Evolutionary conservation across 176 grass and related monocot species (phyloP), one percentile per base, ranked within the genome.

Genomic region (Panicum miliaceum): DNA sequence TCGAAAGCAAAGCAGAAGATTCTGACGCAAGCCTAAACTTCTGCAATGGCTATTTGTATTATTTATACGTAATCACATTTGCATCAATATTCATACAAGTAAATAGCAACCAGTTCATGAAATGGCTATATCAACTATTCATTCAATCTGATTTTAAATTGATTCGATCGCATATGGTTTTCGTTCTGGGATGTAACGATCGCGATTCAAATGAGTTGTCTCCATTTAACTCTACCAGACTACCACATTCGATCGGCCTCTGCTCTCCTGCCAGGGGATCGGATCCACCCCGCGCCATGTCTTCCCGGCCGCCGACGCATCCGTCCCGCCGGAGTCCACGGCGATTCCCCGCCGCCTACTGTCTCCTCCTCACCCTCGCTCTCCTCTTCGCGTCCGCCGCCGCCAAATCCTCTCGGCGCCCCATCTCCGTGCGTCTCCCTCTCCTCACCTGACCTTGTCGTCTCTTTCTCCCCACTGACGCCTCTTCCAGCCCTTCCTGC

Each of bases 381-480:
- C 38, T 56, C 82, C 54, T 85, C 71, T 26, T 84, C 60, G 27
- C 75, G 18, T 65, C 65, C 60, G 79, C 90, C 75, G 76, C 83
- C 27, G 85, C 88, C 66, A 98, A 95, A 72, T 88, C 90, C 52
- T 95, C 86, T 42, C 82, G 37, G 75, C 92, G 92, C 59, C 78
- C 95, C 43, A 91, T 98, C 58, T 86, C 89, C 7, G 95, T 98
- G 91, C 78, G 78, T 32, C 29, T 32, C 29, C 29, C 29, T 58
- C 13, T 38, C 42, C 29, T 43, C 38, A 41, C 35, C 29, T 3
- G 42, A 16, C 10, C 11, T 68, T 40, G 14, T 42, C 25, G 14
- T 27, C 40, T 54, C 60, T 32, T 4, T n/a, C 27, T 47, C 10
- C 27, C 37, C 22, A 37, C 29, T 3, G 29, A 32, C 23, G 13